Evolutionary conservation across 441 rosid genomes (phyloP).

Genomic region (Corymbia calophylla): DNA sequence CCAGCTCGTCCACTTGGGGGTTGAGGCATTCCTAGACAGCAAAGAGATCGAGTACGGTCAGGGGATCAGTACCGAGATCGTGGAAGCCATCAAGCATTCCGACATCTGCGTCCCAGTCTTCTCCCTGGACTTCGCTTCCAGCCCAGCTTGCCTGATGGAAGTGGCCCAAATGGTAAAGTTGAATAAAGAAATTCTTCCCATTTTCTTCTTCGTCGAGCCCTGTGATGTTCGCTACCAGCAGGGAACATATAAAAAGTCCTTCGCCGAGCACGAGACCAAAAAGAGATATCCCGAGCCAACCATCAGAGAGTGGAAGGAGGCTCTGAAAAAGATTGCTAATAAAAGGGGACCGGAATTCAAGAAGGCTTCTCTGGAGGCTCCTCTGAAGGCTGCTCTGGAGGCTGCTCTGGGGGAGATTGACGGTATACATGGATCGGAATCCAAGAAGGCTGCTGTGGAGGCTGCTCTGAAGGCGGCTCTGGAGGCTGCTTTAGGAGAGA

Average conservation of each 20-base stretch:
- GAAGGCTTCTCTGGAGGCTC: no score
- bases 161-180: neutral
- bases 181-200: neutral
- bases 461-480: neutral
- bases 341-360: neutral
- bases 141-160: neutral
- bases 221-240: neutral
- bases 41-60: neutral
- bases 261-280: accelerated
- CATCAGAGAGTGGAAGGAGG: neutral
- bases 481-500: neutral
- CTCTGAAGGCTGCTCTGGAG: neutral
- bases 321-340: neutral
- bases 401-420: neutral
- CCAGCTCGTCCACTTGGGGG: accelerated
- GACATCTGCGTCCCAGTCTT: neutral
- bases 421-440: neutral
- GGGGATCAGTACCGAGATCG: accelerated
- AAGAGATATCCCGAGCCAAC: accelerated
- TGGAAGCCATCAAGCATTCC: neutral
- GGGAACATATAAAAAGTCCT: neutral
- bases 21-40: neutral
- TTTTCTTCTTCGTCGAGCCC: neutral
- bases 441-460: neutral
- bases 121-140: neutral